phyloP scores from a whole-genome alignment of 345 rosid species.

The Lepidium sativum region DNA sequence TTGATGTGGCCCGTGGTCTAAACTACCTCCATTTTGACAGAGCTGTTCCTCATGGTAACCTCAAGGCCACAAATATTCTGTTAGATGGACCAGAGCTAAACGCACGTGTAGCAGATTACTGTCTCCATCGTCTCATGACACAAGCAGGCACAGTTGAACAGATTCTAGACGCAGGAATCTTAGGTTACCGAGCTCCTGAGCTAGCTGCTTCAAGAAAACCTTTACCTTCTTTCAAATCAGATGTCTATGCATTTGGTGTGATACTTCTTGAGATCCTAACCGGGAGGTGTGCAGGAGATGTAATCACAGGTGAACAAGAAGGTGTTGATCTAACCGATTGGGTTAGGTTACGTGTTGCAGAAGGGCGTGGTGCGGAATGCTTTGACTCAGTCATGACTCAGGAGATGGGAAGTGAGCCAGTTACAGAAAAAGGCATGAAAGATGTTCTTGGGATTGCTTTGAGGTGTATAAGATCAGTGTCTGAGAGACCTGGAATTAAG shows the following conservation, averaged over 20 bases:
- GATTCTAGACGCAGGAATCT: slow-evolving; percentile 85
- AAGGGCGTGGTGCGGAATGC: slow-evolving; percentile 61
- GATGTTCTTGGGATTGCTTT: slow-evolving; percentile 87
- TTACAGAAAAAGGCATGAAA: slow-evolving; percentile 76
- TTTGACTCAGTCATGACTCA: slow-evolving; percentile 52
- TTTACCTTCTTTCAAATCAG: slow-evolving; percentile 83
- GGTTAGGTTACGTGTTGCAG: slow-evolving; percentile 54
- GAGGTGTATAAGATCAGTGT: slow-evolving; percentile 65
- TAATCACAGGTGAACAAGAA: slow-evolving; percentile 68
- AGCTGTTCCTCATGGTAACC: slow-evolving; percentile 94
- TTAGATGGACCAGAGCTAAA: slow-evolving; percentile 89
- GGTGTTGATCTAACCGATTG: slow-evolving; percentile 81
- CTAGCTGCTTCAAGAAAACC: slow-evolving; percentile 88
- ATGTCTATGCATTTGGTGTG: slow-evolving; percentile 92
- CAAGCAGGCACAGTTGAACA: slow-evolving; percentile 92
- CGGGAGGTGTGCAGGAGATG: slow-evolving; percentile 92
- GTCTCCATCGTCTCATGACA: slow-evolving; percentile 94
- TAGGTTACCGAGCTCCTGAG: slow-evolving; percentile 94
- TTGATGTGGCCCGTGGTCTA: slow-evolving; percentile 97
- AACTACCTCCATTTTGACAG: slow-evolving; percentile 98
- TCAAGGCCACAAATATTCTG: slow-evolving; percentile 77
- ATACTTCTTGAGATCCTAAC: slow-evolving; percentile 70
- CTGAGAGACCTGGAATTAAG: slow-evolving; percentile 96
- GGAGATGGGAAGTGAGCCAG: slow-evolving; percentile 46
- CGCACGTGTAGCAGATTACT: slow-evolving; percentile 90